These are phyloP conservation scores for Colletotrichum noveboracense DNA, from an alignment of 2,329 filamentous ascomycete species.

Conservation along the genomic window DNA sequence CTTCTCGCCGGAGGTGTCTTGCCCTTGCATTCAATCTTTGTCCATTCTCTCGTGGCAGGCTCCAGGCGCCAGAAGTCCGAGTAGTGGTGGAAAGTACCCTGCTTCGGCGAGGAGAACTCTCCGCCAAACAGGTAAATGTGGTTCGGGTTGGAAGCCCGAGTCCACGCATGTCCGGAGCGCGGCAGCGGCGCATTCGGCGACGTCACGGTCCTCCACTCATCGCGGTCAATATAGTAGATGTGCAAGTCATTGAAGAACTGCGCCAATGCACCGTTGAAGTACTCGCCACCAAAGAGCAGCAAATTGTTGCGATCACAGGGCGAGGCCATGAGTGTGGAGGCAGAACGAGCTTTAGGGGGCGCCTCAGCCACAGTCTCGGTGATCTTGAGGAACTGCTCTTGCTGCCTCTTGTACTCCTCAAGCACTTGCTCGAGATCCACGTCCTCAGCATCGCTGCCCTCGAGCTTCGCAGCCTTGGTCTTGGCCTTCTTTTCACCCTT, in stretches of 20 bases:
- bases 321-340: constrained; percentile 82
- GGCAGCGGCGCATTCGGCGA: constrained; percentile 91
- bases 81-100: constrained; percentile 99
- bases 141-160: constrained; percentile 82
- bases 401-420: constrained; percentile 89
- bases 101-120: constrained; percentile 95
- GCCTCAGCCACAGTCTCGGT: constrained; percentile 76
- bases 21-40: constrained; percentile 79
- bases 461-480: constrained; percentile 69
- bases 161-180: constrained; percentile 93
- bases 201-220: constrained; percentile 90
- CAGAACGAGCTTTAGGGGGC: constrained; percentile 80
- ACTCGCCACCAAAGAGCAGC: constrained; percentile 93
- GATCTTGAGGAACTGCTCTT: constrained; percentile 93
- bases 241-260: constrained; percentile 72
- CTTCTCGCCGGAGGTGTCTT: constrained; percentile 84
- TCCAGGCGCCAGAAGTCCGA: constrained; percentile 98
- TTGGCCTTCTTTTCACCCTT: constrained; percentile 90
- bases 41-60: constrained; percentile 86
- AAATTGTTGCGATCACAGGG: constrained; percentile 88
- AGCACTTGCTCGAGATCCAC: constrained; percentile 92
- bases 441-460: constrained; percentile 89
- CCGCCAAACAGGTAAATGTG: constrained; percentile 93
- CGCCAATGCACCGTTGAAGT: constrained; percentile 89
- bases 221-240: constrained; percentile 78